Conservation (phyloP, 2,329 filamentous ascomycete species). For the Tympanopsis confertula region DNA sequence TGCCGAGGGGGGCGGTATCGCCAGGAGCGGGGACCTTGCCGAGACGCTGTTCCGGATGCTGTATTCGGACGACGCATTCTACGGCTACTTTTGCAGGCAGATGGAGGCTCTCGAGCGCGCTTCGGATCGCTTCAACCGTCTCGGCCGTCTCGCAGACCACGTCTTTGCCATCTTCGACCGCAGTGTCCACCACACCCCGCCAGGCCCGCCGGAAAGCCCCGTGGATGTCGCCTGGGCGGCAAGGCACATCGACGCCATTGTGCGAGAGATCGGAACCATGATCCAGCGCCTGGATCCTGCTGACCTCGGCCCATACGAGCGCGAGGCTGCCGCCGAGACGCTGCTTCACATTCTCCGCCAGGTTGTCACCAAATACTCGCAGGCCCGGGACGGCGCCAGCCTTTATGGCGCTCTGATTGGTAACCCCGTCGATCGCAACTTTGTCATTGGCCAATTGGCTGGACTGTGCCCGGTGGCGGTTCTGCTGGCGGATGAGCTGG, state of each 20-base stretch:
- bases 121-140: constrained; percentile 32
- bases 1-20: constrained; percentile 31
- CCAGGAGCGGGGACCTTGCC: constrained; percentile 34
- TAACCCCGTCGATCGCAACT: constrained; percentile 21
- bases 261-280: constrained; percentile 27
- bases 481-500: background rate
- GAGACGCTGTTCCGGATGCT: constrained; percentile 40
- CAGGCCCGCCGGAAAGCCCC: constrained; percentile 14
- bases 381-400: constrained; percentile 22
- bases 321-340: constrained; percentile 30
- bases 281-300: constrained; percentile 19
- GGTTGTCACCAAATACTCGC: constrained; percentile 20
- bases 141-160: constrained; percentile 32
- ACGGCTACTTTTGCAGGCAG: constrained; percentile 36
- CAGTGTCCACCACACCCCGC: constrained; percentile 10
- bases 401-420: constrained; percentile 36
- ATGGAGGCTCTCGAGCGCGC: constrained; percentile 30
- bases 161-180: constrained; percentile 31
- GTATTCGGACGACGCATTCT: constrained; percentile 39
- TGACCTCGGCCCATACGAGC: constrained; percentile 22
- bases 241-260: constrained; percentile 28
- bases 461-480: background rate
- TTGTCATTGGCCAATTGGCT: constrained; percentile 31
- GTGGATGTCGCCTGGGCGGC: constrained; percentile 35
- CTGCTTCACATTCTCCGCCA: constrained; percentile 34